Evolutionary conservation across 495 filamentous ascomycete genomes (phyloP).

Genomic region (Podospora australis): DNA sequence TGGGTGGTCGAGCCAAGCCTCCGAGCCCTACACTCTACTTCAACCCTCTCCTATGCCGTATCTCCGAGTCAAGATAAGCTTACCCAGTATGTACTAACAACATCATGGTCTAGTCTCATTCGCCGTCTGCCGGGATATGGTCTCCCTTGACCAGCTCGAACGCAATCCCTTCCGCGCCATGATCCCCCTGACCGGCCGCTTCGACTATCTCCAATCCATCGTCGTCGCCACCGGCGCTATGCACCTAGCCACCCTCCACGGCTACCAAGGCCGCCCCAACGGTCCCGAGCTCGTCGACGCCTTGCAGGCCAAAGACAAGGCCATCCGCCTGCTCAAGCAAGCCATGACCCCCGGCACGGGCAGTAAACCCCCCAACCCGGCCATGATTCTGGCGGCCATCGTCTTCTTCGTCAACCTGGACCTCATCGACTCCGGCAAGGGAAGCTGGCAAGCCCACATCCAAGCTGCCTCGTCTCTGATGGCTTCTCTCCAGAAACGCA

Average conservation of each 20-base stretch:
- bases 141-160: slow-evolving; percentile 42
- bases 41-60: too few species aligned
- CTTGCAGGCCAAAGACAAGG: slow-evolving; percentile 41
- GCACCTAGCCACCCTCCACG: slow-evolving; percentile 39
- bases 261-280: slow-evolving; percentile 17
- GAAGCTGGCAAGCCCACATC: slow-evolving; percentile 50
- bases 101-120: slow-evolving; percentile 36
- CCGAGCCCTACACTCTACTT: too few species aligned
- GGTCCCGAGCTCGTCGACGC: slow-evolving; percentile 39
- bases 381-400: slow-evolving; percentile 42
- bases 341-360: slow-evolving; percentile 21
- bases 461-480: slow-evolving; percentile 43
- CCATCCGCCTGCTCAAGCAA: slow-evolving; percentile 37
- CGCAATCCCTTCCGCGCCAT: slow-evolving; percentile 48
- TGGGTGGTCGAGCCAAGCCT: too few species aligned
- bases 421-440: slow-evolving; percentile 50
- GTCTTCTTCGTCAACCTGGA: slow-evolving; percentile 54
- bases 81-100: background rate
- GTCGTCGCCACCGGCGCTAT: slow-evolving; percentile 50
- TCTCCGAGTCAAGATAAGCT: background rate
- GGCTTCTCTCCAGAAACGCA: slow-evolving; percentile 16
- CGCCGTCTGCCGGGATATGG: slow-evolving; percentile 46
- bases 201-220: slow-evolving; percentile 42
- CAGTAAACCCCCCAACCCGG: slow-evolving; percentile 27
- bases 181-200: slow-evolving; percentile 37